Percentiles rank a stretch among this genome's conserved stretches.
Evolutionary conservation across 2,329 filamentous ascomycete genomes (phyloP).

Genomic region (Ceratocystis harringtonii): DNA sequence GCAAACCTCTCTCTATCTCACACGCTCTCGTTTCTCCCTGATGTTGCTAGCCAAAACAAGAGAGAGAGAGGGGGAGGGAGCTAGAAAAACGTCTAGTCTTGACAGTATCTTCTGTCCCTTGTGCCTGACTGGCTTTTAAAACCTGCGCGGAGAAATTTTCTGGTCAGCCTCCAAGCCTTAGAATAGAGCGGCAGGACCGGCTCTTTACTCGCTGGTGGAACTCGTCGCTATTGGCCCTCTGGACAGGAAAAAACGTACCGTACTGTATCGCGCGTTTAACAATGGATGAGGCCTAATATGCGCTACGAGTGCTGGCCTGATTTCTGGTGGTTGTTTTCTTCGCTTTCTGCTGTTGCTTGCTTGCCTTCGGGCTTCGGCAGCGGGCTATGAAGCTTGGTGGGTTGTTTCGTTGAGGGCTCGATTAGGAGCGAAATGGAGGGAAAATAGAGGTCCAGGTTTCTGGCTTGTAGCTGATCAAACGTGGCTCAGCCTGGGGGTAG

Average conservation of each 20-base stretch:
- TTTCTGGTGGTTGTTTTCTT: background rate
- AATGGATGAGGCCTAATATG: background rate
- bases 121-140: background rate
- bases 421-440: background rate
- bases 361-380: background rate
- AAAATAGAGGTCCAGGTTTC: background rate
- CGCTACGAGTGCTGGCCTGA: background rate
- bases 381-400: background rate
- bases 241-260: background rate
- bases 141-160: constrained; percentile 1
- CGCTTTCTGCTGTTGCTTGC: background rate
- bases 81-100: background rate
- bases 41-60: background rate
- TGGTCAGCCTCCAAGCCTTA: background rate
- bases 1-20: background rate
- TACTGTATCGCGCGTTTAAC: background rate
- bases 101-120: background rate
- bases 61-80: background rate
- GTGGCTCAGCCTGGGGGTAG: background rate
- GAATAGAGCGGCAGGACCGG: background rate
- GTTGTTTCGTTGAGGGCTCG: background rate
- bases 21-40: background rate
- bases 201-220: background rate
- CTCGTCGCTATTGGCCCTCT: background rate
- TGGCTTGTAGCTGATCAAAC: background rate